Evolutionary conservation across 495 filamentous ascomycete genomes (phyloP).

Genomic region (Hypoxylon lienhwacheense): DNA sequence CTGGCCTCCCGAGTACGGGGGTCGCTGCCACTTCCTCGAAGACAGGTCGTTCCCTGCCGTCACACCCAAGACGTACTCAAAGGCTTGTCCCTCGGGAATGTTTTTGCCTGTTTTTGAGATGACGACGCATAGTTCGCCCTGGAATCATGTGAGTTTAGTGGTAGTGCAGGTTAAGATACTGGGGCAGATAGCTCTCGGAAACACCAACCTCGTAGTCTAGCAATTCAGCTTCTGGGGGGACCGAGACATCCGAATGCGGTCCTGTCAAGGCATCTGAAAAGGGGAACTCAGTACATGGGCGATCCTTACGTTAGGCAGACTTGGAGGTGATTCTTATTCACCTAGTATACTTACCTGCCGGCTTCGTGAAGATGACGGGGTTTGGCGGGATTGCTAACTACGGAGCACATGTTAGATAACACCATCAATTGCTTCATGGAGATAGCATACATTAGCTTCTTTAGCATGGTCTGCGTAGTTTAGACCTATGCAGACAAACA

Average conservation of each 20-base stretch:
- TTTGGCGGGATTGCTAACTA: conserved; percentile 13
- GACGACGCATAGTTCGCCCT: conserved; percentile 10
- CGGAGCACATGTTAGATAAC: neutral
- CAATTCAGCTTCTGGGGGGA: conserved; percentile 2
- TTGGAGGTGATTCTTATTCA: neutral
- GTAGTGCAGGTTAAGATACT: neutral
- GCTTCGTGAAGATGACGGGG: conserved; percentile 14
- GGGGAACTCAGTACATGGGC: neutral
- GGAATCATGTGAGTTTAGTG: neutral
- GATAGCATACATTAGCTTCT: conserved; percentile 1
- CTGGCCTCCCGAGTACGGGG: conserved; percentile 39
- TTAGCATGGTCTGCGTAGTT: conserved; percentile 14
- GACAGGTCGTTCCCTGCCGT: conserved; percentile 40
- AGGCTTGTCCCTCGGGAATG: conserved; percentile 36
- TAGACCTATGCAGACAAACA: conserved; percentile 13
- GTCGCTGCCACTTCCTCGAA: conserved; percentile 33
- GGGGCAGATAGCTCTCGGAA: neutral
- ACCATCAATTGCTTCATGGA: neutral
- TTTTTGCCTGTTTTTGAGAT: conserved; percentile 39
- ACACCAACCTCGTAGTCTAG: conserved; percentile 14
- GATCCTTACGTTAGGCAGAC: neutral
- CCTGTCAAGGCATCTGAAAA: conserved; percentile 7
- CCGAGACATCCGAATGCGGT: conserved; percentile 5
- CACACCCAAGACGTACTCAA: conserved; percentile 41
- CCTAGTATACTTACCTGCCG: conserved; percentile 1